phyloP scores from a whole-genome alignment of 106 monocot genomes.

The Allium fistulosum region DNA sequence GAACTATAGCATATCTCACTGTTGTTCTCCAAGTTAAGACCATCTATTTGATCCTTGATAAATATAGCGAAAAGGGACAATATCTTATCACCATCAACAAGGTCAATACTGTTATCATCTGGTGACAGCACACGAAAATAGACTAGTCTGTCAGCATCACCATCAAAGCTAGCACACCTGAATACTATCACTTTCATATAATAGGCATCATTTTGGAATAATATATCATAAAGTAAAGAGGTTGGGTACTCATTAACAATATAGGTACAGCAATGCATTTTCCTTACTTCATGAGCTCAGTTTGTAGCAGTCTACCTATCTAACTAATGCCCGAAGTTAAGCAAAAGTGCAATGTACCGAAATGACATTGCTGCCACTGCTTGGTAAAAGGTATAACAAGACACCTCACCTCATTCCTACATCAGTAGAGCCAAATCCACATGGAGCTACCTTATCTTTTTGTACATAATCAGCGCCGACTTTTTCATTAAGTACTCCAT shows the following conservation, averaged over 20 bases:
- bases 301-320: background rate
- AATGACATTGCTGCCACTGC: no score
- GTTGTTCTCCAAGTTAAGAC: slow-evolving; percentile 27
- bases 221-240: background rate
- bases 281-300: background rate
- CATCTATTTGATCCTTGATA: slow-evolving; percentile 63
- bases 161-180: slow-evolving; percentile 96
- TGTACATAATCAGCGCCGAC: slow-evolving; percentile 96
- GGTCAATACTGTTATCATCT: slow-evolving; percentile 46
- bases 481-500: slow-evolving; percentile 78
- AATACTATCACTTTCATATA: slow-evolving; percentile 19
- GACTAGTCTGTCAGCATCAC: slow-evolving; percentile 90
- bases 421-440: slow-evolving; percentile 60
- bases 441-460: slow-evolving; percentile 74
- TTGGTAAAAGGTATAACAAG: slow-evolving; percentile 2
- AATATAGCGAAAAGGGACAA: slow-evolving; percentile 86
- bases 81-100: slow-evolving; percentile 94
- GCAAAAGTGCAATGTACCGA: no score
- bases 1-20: slow-evolving; percentile 11
- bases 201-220: slow-evolving; percentile 12
- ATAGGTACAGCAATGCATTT: no score
- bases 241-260: no score
- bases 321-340: no score
- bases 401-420: slow-evolving; percentile 52
- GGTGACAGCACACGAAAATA: slow-evolving; percentile 51